These are phyloP conservation scores for Seiridium unicorne DNA, from an alignment of 2,329 filamentous ascomycete genomes.

Conservation along the genomic window DNA sequence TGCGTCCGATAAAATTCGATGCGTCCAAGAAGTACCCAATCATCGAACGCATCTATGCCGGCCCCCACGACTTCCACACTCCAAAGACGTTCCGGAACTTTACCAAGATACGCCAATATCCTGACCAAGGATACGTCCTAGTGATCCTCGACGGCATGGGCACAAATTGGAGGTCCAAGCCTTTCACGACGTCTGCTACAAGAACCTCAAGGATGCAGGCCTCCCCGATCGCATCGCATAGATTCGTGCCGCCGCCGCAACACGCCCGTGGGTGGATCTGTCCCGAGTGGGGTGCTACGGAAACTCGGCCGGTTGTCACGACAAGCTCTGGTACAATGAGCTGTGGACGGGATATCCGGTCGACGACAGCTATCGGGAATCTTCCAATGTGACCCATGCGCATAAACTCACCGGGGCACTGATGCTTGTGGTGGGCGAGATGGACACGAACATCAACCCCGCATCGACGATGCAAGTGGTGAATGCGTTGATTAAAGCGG, in stretches of 20 bases:
- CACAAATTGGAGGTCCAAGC: constrained; percentile 1
- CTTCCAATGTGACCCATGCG: constrained; percentile 1
- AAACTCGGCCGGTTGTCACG: not conserved
- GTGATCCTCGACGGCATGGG: not conserved
- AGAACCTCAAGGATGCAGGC: constrained; percentile 3
- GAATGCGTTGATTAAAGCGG: not conserved
- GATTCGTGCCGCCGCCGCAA: not conserved
- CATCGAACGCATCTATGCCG: not conserved
- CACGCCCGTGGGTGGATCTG: constrained; percentile 1
- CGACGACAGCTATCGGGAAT: not conserved
- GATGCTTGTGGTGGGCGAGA: not conserved
- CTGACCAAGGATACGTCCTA: not conserved
- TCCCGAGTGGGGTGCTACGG: constrained; percentile 2
- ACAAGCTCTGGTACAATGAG: constrained; percentile 4
- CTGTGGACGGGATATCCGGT: constrained; percentile 3
- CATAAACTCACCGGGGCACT: not conserved
- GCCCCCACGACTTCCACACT: not conserved
- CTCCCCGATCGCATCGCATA: not conserved
- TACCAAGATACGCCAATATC: not conserved
- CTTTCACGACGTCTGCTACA: constrained; percentile 3
- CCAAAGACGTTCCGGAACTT: not conserved
- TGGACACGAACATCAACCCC: not conserved
- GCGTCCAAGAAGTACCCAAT: not conserved
- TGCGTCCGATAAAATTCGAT: not conserved
- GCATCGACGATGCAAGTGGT: not conserved